Base-by-base conservation (phyloP, 129 eudicot species). In the Scalesia atractyloides region DNA sequence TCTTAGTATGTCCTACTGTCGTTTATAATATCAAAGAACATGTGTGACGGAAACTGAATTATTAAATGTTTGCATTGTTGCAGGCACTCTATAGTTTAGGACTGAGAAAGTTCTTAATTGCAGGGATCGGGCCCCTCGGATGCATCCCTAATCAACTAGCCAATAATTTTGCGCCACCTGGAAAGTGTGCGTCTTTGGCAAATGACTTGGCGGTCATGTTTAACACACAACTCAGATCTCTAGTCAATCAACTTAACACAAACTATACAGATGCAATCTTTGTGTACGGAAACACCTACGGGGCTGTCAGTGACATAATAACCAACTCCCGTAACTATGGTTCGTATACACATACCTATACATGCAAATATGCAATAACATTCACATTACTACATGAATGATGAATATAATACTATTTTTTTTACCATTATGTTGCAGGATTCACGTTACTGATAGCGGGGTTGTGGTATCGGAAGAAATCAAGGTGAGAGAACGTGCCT, bases 391-490 rank as follows among this genome's bases (percentile, higher is more conserved):
- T 34, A 37, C 7, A 16, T 8, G 34, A 61, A 61, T 20, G 14
- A 62, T 22, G 8, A 5, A 37, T 24, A 24, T 51, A 63, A 70
- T 47, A 5, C 2, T 9, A 12, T 9, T 11, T 4, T 48, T 48
- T 48, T 11, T 16, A 6, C 17, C 14, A 12, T 49, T 2, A 2
- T 52, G 10, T 71, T 72, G 79, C 85, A 91, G 97, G 93, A 68
- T 82, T 91, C 61, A 84, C 61, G 3, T 79, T 56, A 73, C 75
- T 10, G 87, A 91, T 41, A 69, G 24, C 52, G 93, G 87, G 48
- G 97, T 59, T 91, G 97, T 73, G 97, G 96, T 17, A 66, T 86
- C 4, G 96, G 96, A 63, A 91, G 87, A 76, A 91, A 91, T 65
- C 61, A 71, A 50, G 97, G 92, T 15, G 81, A 88, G 52, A 80